Evolutionary conservation across 305 asterid species (phyloP).

Genomic region (Solanum aculeatissimum): DNA sequence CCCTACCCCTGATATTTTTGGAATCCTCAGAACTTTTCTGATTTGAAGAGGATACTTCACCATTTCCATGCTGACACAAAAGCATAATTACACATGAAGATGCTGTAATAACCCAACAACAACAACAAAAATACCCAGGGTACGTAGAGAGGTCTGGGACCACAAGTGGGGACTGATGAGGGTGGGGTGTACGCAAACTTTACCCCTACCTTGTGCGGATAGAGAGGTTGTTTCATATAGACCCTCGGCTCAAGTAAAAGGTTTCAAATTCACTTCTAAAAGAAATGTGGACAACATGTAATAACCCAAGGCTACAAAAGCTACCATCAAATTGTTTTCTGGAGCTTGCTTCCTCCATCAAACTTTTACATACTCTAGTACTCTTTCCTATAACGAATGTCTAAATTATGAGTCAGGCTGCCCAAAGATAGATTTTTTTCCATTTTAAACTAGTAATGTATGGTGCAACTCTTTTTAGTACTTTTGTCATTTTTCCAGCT

Average conservation of each 20-base stretch:
- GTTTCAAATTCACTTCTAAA: background rate
- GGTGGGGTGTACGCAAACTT: background rate
- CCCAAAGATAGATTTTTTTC: background rate
- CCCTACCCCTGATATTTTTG: background rate
- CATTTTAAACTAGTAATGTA: background rate
- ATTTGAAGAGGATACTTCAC: background rate
- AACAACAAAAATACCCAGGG: background rate
- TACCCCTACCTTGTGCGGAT: background rate
- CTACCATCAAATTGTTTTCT: background rate
- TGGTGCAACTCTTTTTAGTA: background rate
- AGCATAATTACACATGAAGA: background rate
- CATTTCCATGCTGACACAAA: background rate
- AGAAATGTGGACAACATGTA: background rate
- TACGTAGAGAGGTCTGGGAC: background rate
- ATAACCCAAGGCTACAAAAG: background rate
- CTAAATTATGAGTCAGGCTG: background rate
- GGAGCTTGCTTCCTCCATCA: background rate
- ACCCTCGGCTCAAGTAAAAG: background rate
- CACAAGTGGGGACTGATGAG: background rate
- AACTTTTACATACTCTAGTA: background rate
- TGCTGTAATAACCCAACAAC: background rate
- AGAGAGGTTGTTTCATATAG: background rate
- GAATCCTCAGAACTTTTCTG: background rate
- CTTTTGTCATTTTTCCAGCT: background rate
- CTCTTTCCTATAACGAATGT: background rate